These are phyloP conservation scores for Patellifolia procumbens DNA, from an alignment of 179 eudicot species.

Conservation along the genomic window DNA sequence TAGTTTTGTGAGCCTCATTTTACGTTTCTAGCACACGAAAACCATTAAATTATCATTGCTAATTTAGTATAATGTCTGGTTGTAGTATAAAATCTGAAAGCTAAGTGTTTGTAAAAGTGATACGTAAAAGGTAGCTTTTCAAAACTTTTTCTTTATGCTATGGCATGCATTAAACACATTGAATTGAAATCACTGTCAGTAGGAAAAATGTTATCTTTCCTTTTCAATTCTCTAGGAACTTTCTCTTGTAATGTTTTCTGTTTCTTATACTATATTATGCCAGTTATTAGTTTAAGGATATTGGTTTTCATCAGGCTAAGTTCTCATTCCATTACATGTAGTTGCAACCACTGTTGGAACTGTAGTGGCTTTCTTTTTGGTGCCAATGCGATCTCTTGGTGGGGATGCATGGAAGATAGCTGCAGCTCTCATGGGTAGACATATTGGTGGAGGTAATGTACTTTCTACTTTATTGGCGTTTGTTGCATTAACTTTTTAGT, in stretches of 20 bases:
- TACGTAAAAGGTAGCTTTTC: background rate
- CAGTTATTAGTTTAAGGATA: background rate
- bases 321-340: constrained; percentile 30
- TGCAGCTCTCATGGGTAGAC: constrained; percentile 88
- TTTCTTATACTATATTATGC: background rate
- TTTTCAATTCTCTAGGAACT: background rate
- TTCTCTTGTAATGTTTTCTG: background rate
- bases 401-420: constrained; percentile 89
- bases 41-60: background rate
- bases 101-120: background rate
- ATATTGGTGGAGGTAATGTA: constrained; percentile 80
- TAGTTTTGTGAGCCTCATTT: background rate
- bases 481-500: constrained; percentile 3
- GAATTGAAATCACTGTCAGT: background rate
- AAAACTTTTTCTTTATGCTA: background rate
- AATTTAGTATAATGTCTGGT: background rate
- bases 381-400: constrained; percentile 86
- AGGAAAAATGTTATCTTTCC: background rate
- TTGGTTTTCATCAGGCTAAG: constrained; percentile 25
- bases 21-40: background rate
- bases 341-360: constrained; percentile 83
- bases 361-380: constrained; percentile 62
- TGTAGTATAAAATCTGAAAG: background rate
- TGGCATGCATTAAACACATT: background rate
- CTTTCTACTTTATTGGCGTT: constrained; percentile 5